Percentiles rank a stretch among this genome's conserved stretches.
phyloP scores from a whole-genome alignment of 2,329 filamentous ascomycete genomes.

The Neonectria neomacrospora region DNA sequence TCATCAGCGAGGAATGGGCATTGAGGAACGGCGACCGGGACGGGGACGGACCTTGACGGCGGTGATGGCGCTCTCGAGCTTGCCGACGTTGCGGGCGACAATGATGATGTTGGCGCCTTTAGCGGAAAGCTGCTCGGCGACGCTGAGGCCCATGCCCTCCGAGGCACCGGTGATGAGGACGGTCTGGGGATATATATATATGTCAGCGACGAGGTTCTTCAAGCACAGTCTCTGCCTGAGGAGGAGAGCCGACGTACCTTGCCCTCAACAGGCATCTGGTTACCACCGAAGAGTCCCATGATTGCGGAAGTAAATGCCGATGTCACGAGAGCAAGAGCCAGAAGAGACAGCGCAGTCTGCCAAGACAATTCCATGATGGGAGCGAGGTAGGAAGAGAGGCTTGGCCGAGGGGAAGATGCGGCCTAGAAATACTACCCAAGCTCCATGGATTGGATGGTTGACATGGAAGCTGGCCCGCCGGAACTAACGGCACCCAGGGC shows the following conservation, averaged over 20 bases:
- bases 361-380: slow-evolving; percentile 36
- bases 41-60: slow-evolving; percentile 67
- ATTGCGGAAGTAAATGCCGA: slow-evolving; percentile 45
- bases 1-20: slow-evolving; percentile 10
- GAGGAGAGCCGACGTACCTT: slow-evolving; percentile 65
- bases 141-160: slow-evolving; percentile 87
- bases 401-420: slow-evolving; percentile 22
- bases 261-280: slow-evolving; percentile 86
- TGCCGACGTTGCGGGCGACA: slow-evolving; percentile 79
- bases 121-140: slow-evolving; percentile 77
- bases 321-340: slow-evolving; percentile 32
- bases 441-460: not conserved
- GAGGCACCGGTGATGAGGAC: slow-evolving; percentile 91
- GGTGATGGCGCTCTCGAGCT: slow-evolving; percentile 77
- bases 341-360: slow-evolving; percentile 21
- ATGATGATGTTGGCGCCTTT: slow-evolving; percentile 91
- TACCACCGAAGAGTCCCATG: slow-evolving; percentile 76
- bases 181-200: slow-evolving; percentile 62
- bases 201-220: slow-evolving; percentile 5
- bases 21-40: not conserved
- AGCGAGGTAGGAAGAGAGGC: slow-evolving; percentile 5
- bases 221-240: not conserved
- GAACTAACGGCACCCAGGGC: slow-evolving; percentile 6
- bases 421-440: not conserved
- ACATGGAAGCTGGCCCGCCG: not conserved